Percentiles rank a stretch among this genome's conserved stretches.
phyloP scores from a whole-genome alignment of 1,284 basidiomycete genomes.

The Fistulinella cinereoalba region DNA sequence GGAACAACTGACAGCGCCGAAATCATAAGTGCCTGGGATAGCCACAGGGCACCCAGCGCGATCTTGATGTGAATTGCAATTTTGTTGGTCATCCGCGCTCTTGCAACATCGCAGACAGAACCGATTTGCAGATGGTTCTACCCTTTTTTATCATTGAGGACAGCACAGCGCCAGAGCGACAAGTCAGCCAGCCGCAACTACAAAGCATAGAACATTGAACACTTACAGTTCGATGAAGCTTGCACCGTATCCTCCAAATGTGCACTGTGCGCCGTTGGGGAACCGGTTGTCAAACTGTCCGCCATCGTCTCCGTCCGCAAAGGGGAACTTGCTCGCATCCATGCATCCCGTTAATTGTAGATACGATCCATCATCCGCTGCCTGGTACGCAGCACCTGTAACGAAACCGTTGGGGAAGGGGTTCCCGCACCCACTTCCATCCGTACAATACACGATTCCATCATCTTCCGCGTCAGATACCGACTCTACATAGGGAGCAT shows the following conservation, averaged over 20 bases:
- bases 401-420: constrained; percentile 41
- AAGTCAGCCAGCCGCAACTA: too few relatives aligned
- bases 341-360: constrained; percentile 55
- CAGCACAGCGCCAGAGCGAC: too few relatives aligned
- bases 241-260: constrained; percentile 48
- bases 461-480: constrained; percentile 46
- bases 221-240: constrained; percentile 52
- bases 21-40: constrained; percentile 45
- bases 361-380: constrained; percentile 40
- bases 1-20: constrained; percentile 39
- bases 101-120: constrained; percentile 52
- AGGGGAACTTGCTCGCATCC: constrained; percentile 38
- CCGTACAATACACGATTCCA: constrained; percentile 39
- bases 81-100: constrained; percentile 40
- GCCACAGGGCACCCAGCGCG: constrained; percentile 41
- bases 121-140: constrained; percentile 44
- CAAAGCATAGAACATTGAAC: neutral
- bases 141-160: constrained; percentile 25
- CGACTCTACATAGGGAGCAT: constrained; percentile 30
- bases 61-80: constrained; percentile 53
- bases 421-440: constrained; percentile 30
- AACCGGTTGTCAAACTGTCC: constrained; percentile 51
- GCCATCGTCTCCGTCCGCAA: constrained; percentile 41
- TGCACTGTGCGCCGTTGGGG: constrained; percentile 52
- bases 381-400: constrained; percentile 38